Evolutionary conservation across 169 alveolate species (phyloP).

Genomic region (Cryptosporidium sp.): DNA sequence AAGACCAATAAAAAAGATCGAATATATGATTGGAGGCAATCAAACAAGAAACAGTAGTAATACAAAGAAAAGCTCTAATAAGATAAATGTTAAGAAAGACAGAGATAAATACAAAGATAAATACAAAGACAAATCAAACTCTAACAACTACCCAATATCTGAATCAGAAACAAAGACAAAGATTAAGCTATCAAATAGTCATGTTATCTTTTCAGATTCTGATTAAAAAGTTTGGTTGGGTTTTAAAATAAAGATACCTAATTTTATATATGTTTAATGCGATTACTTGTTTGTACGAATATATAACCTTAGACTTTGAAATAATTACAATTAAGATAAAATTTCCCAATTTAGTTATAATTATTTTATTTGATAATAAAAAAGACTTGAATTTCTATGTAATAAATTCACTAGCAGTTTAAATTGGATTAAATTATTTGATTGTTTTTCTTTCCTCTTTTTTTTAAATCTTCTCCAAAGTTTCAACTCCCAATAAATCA

Average conservation of each 20-base stretch:
- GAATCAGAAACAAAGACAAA: constrained; percentile 1
- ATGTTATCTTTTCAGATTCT: constrained; percentile 59
- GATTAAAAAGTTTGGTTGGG: constrained; percentile 5
- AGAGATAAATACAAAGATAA: too few species aligned
- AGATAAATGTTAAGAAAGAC: background rate
- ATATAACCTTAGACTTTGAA: background rate
- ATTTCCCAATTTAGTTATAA: background rate
- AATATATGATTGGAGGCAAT: constrained; percentile 2
- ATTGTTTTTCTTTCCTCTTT: background rate
- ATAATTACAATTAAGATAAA: background rate
- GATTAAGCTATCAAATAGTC: constrained; percentile 3
- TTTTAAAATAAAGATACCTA: background rate
- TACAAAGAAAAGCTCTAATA: background rate
- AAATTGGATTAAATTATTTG: background rate
- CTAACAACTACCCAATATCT: background rate
- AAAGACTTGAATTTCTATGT: too few species aligned
- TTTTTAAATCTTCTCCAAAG: constrained; percentile 84
- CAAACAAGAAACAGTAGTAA: constrained; percentile 1
- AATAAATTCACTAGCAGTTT: too few species aligned
- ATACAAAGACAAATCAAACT: background rate
- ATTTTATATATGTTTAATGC: background rate
- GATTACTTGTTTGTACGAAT: background rate
- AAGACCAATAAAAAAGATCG: background rate
- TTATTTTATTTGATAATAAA: background rate
- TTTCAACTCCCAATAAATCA: constrained; percentile 85